Conservation (phyloP, 2,329 filamentous ascomycete species). For the Xylariaceae sp. region DNA sequence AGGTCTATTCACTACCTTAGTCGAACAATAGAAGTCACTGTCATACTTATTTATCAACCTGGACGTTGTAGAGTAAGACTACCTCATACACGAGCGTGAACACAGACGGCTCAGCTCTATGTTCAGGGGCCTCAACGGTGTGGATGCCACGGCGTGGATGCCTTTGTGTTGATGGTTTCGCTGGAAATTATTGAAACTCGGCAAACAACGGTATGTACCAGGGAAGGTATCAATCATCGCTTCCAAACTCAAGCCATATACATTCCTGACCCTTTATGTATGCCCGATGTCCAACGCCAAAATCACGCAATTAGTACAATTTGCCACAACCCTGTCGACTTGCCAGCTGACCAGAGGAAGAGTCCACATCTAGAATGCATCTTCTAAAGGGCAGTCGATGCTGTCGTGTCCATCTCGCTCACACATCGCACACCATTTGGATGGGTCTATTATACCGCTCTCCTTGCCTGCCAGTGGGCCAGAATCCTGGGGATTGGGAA, state of each 20-base stretch:
- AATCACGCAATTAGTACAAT: constrained; percentile 13
- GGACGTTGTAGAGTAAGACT: too few relatives aligned
- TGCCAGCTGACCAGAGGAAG: too few relatives aligned
- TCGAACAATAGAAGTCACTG: neutral
- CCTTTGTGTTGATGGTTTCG: too few relatives aligned
- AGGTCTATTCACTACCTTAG: neutral
- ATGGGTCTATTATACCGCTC: constrained; percentile 69
- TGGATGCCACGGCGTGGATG: too few relatives aligned
- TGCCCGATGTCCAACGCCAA: constrained; percentile 18
- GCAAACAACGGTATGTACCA: constrained; percentile 11
- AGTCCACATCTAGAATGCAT: constrained; percentile 52
- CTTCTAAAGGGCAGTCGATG: constrained; percentile 89
- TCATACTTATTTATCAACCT: constrained; percentile 3
- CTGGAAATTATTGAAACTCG: too few relatives aligned
- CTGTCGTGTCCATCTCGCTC: constrained; percentile 96
- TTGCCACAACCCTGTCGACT: too few relatives aligned
- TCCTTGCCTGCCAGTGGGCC: constrained; percentile 72
- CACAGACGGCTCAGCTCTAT: too few relatives aligned
- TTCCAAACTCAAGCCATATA: constrained; percentile 25
- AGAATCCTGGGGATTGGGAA: constrained; percentile 58
- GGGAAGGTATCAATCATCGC: constrained; percentile 25
- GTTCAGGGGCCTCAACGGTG: too few relatives aligned
- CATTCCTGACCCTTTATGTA: constrained; percentile 17
- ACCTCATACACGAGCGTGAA: too few relatives aligned
- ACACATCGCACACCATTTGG: constrained; percentile 96